phyloP scores from a whole-genome alignment of 139 green algal species.

The Pseudopediastrum boryanum region DNA sequence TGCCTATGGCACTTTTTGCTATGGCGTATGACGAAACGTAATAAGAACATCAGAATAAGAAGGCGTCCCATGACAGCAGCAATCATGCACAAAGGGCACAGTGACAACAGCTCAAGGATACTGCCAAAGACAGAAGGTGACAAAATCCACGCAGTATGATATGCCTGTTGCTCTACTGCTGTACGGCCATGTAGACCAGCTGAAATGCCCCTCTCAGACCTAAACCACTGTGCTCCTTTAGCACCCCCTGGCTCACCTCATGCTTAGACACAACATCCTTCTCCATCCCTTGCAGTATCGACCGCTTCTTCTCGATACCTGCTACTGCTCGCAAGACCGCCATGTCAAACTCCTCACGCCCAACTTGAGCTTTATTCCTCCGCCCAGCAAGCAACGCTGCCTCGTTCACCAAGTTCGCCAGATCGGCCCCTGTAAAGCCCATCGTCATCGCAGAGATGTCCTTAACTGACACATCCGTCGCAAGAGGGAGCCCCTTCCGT shows the following conservation, averaged over 20 bases:
- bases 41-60: too few species aligned
- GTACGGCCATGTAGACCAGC: too few species aligned
- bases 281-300: slow-evolving; percentile 73
- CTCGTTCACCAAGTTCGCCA: slow-evolving; percentile 77
- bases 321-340: slow-evolving; percentile 80
- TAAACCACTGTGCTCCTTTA: neutral
- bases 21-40: too few species aligned
- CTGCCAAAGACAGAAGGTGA: too few species aligned
- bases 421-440: slow-evolving; percentile 79
- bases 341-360: slow-evolving; percentile 73
- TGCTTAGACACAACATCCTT: slow-evolving; percentile 88
- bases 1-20: too few species aligned
- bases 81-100: too few species aligned
- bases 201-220: too few species aligned
- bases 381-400: slow-evolving; percentile 71
- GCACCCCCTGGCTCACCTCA: slow-evolving; percentile 61
- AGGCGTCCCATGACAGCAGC: too few species aligned
- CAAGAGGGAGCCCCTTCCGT: slow-evolving; percentile 60
- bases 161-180: too few species aligned
- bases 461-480: slow-evolving; percentile 39
- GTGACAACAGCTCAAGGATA: too few species aligned
- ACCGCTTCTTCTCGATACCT: slow-evolving; percentile 95
- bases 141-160: too few species aligned
- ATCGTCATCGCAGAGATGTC: slow-evolving; percentile 61
- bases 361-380: slow-evolving; percentile 49